Evolutionary conservation across 306 rosid genomes (phyloP).

Genomic region (Cicer yamashitae): DNA sequence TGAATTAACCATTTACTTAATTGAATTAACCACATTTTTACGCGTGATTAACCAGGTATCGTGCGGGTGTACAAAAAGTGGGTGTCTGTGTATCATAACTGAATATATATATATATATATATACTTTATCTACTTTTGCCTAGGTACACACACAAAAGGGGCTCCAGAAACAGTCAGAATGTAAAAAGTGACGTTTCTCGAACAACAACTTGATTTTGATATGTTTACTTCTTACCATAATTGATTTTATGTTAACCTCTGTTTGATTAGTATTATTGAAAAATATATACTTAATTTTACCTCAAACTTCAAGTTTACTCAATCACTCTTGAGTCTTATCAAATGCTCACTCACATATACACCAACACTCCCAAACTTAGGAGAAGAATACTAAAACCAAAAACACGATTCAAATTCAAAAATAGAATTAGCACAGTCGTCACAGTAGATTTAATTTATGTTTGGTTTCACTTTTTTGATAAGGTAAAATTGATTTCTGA

Average conservation of each 20-base stretch:
- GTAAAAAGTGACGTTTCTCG: not conserved
- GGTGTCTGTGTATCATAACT: too few species aligned
- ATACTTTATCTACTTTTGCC: slow-evolving; percentile 17
- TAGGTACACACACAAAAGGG: not conserved
- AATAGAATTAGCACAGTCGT: not conserved
- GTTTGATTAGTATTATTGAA: not conserved
- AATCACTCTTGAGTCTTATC: slow-evolving; percentile 4
- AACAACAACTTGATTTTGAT: not conserved
- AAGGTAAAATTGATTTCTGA: too few species aligned
- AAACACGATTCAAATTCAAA: slow-evolving; percentile 13
- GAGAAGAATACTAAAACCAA: slow-evolving; percentile 11
- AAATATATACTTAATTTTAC: not conserved
- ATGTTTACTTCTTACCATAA: not conserved
- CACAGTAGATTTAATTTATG: not conserved
- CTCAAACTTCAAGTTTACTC: not conserved
- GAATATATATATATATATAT: too few species aligned
- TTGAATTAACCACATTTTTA: too few species aligned
- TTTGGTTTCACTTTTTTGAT: too few species aligned
- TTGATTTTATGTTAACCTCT: not conserved
- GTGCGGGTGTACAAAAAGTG: too few species aligned
- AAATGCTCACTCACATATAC: not conserved
- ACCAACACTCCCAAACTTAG: not conserved
- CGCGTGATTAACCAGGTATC: too few species aligned
- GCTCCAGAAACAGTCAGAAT: not conserved
- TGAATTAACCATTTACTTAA: too few species aligned